Evolutionary conservation across 306 rosid genomes (phyloP).

Genomic region (Ochetophila trinervis): DNA sequence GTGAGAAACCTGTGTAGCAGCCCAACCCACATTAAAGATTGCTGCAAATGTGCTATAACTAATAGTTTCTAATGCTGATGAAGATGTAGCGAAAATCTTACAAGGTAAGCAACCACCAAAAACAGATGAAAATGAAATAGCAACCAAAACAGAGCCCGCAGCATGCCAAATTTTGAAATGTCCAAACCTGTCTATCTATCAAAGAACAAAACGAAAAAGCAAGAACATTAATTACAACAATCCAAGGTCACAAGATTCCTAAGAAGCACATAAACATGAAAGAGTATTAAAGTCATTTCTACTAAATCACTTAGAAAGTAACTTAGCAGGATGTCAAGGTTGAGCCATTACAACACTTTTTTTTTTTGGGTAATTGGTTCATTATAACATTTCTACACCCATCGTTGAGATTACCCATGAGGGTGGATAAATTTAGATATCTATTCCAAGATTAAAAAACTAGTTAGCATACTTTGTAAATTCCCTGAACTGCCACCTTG

Average conservation of each 20-base stretch:
- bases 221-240: slow-evolving; percentile 19
- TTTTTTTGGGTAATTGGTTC: too few relatives aligned
- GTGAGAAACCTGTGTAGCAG: slow-evolving; percentile 96
- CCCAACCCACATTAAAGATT: slow-evolving; percentile 94
- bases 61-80: slow-evolving; percentile 56
- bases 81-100: slow-evolving; percentile 46
- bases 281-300: neutral
- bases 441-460: neutral
- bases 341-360: neutral
- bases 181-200: slow-evolving; percentile 94
- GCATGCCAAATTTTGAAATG: slow-evolving; percentile 97
- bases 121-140: slow-evolving; percentile 94
- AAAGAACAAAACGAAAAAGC: slow-evolving; percentile 25
- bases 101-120: slow-evolving; percentile 93
- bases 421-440: neutral
- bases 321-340: slow-evolving; percentile 10
- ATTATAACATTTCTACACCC: neutral
- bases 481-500: neutral
- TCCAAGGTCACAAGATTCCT: slow-evolving; percentile 16
- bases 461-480: neutral
- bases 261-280: slow-evolving; percentile 4
- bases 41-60: slow-evolving; percentile 91
- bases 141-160: slow-evolving; percentile 92
- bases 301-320: slow-evolving; percentile 11
- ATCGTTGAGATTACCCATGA: neutral